Evolutionary conservation across 208 protist genomes (phyloP).

Genomic region (Acanthamoeba divionensis): DNA sequence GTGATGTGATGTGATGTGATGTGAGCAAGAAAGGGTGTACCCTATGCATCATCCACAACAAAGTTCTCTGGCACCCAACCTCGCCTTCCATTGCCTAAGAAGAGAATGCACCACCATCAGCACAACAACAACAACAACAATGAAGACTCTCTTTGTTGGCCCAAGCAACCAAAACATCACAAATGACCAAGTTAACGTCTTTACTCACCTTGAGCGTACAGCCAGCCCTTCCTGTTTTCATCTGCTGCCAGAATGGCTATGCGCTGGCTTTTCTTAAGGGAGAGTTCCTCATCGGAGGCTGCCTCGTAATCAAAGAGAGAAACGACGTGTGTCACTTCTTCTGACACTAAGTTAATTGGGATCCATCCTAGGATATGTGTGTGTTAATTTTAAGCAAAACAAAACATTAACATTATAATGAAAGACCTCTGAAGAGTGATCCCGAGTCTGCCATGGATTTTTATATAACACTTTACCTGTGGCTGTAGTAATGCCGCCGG

Average conservation of each 20-base stretch:
- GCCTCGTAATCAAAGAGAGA: conserved; percentile 27
- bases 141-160: no score
- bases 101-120: neutral
- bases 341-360: conserved; percentile 1
- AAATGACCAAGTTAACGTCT: neutral
- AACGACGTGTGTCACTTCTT: conserved; percentile 26
- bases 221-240: conserved; percentile 26
- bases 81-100: conserved; percentile 4
- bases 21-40: no score
- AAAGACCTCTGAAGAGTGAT: no score
- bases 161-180: no score
- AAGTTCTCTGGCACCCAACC: conserved; percentile 36
- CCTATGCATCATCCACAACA: neutral
- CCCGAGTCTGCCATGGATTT: no score
- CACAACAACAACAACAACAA: no score
- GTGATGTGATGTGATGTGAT: no score
- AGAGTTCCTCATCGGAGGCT: conserved; percentile 25
- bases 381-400: no score
- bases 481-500: conserved; percentile 12
- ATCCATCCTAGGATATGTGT: neutral
- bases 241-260: conserved; percentile 30
- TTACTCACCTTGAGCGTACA: conserved; percentile 4
- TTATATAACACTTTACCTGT: neutral
- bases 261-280: conserved; percentile 32
- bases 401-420: no score